Conservation (phyloP, 2,329 filamentous ascomycete species). For the Colletotrichum endophyticum region DNA sequence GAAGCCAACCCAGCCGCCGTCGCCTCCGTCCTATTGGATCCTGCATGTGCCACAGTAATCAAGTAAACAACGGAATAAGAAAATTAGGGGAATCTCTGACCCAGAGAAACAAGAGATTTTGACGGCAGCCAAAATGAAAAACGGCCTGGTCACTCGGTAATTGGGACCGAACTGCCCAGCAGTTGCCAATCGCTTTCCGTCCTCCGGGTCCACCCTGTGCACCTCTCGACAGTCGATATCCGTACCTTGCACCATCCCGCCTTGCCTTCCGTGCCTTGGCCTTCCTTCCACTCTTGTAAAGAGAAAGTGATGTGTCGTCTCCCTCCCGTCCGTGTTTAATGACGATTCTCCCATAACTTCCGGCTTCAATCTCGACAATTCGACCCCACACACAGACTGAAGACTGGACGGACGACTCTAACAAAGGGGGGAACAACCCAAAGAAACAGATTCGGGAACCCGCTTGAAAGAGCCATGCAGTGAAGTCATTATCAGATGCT, state of each 20-base stretch:
- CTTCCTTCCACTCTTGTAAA: not conserved
- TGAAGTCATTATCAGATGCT: conserved; percentile 21
- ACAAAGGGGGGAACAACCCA: not conserved
- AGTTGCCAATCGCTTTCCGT: conserved; percentile 8
- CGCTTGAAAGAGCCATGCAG: not conserved
- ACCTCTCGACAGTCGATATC: not conserved
- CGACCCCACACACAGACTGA: not conserved
- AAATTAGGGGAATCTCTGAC: not conserved
- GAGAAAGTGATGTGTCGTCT: not conserved
- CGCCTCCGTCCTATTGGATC: not conserved
- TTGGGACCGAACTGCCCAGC: conserved; percentile 15
- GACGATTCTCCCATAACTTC: not conserved
- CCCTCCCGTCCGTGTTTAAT: not conserved
- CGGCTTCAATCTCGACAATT: not conserved
- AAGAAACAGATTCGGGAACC: not conserved
- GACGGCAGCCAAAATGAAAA: conserved; percentile 9
- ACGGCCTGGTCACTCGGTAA: conserved; percentile 4
- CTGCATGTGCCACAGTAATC: not conserved
- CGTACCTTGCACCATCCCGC: not conserved
- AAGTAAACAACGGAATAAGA: conserved; percentile 6
- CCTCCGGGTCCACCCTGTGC: not conserved
- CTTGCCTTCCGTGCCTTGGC: not conserved
- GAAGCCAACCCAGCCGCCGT: conserved; percentile 5
- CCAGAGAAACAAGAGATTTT: conserved; percentile 7
- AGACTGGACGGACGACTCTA: not conserved